These are phyloP conservation scores for Penicillium corylophilum DNA, from an alignment of 2,329 filamentous ascomycete genomes.

Conservation along the genomic window DNA sequence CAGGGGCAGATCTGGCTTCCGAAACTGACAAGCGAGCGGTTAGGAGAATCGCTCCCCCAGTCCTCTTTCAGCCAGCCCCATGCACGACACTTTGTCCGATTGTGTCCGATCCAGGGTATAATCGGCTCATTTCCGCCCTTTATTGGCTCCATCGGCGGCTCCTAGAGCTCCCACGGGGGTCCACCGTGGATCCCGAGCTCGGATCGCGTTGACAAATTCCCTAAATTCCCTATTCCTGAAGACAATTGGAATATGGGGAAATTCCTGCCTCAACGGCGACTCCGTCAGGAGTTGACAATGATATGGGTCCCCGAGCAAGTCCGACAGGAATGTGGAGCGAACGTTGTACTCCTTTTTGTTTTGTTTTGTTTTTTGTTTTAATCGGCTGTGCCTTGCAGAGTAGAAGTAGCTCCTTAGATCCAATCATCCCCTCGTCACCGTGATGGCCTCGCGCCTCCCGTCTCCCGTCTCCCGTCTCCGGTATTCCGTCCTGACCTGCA, in stretches of 20 bases:
- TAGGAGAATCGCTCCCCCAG: conserved; percentile 15
- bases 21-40: conserved; percentile 21
- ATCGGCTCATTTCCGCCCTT: conserved; percentile 9
- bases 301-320: conserved; percentile 14
- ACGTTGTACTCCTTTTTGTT: conserved; percentile 7
- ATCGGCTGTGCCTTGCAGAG: conserved; percentile 11
- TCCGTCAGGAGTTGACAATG: conserved; percentile 11
- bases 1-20: conserved; percentile 20
- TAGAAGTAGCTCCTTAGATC: neutral
- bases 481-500: neutral
- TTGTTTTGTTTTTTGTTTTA: neutral
- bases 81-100: conserved; percentile 23
- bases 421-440: neutral
- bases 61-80: conserved; percentile 23
- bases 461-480: too few relatives aligned
- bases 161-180: neutral
- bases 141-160: conserved; percentile 18
- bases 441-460: neutral
- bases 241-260: conserved; percentile 14
- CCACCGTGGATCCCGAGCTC: conserved; percentile 10
- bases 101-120: conserved; percentile 11
- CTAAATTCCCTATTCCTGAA: conserved; percentile 8
- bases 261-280: conserved; percentile 6
- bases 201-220: conserved; percentile 24
- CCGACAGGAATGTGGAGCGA: conserved; percentile 19